Conservation (phyloP, 441 rosid species). For the Erodium moschatum region DNA sequence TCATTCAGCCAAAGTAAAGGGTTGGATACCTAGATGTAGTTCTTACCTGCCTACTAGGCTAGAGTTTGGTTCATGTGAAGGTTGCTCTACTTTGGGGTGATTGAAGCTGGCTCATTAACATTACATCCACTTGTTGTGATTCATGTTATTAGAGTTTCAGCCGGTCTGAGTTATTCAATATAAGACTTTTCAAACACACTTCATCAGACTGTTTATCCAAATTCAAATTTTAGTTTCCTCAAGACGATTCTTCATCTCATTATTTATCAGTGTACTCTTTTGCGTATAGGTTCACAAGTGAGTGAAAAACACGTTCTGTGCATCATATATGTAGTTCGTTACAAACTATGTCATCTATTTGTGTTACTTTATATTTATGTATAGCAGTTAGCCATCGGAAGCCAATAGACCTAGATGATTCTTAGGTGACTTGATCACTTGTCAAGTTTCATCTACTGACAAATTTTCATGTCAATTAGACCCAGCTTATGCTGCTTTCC, state of each 20-base stretch:
- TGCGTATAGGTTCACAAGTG: neutral
- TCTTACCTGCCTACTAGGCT: neutral
- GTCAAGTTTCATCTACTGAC: conserved; percentile 21
- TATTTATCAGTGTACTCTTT: neutral
- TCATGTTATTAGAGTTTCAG: neutral
- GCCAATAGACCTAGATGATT: too few species aligned
- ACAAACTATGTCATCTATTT: neutral
- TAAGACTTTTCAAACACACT: neutral
- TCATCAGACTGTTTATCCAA: neutral
- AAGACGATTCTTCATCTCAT: neutral
- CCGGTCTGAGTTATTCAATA: neutral
- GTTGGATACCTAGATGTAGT: neutral
- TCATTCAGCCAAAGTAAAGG: neutral
- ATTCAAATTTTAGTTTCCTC: neutral
- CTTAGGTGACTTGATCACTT: neutral
- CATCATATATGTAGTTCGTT: neutral
- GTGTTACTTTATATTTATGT: too few species aligned
- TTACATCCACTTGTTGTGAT: neutral
- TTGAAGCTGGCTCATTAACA: neutral
- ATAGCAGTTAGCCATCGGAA: too few species aligned
- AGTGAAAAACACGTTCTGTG: neutral
- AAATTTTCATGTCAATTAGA: conserved; percentile 34
- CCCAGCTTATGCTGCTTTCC: conserved; percentile 55
- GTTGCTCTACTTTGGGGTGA: neutral
- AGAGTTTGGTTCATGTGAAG: neutral